These are phyloP conservation scores for Canariomyces notabilis DNA, from an alignment of 2,329 filamentous ascomycete genomes.

Conservation along the genomic window DNA sequence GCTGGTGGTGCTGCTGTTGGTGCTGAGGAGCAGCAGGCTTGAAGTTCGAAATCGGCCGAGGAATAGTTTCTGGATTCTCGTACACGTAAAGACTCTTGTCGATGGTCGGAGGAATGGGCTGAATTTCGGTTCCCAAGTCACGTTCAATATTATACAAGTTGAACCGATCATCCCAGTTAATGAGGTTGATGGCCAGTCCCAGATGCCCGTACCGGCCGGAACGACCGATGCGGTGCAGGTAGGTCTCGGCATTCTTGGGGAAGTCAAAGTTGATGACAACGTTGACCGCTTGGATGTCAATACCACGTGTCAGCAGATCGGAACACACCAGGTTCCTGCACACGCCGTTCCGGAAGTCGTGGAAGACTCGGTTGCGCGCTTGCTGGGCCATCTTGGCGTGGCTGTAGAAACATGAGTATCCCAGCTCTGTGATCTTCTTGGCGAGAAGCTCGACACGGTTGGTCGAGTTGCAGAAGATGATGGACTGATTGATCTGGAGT, in stretches of 20 bases:
- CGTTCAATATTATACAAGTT: conserved; percentile 99
- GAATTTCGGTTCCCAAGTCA: conserved; percentile 94
- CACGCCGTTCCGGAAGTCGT: conserved; percentile 97
- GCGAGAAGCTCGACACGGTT: conserved; percentile 95
- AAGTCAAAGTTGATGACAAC: conserved; percentile 99
- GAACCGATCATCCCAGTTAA: conserved; percentile 99
- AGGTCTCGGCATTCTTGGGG: conserved; percentile 98
- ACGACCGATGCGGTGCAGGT: conserved; percentile 95
- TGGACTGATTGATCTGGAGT: conserved; percentile 99
- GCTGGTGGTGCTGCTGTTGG: conserved; percentile 15
- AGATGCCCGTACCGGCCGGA: conserved; percentile 96
- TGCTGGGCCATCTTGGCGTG: conserved; percentile 97
- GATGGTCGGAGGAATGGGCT: conserved; percentile 88
- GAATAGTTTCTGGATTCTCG: conserved; percentile 91
- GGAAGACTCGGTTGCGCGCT: conserved; percentile 95
- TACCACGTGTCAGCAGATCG: conserved; percentile 94
- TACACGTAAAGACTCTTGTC: conserved; percentile 99
- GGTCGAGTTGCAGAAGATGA: conserved; percentile 99
- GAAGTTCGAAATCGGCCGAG: conserved; percentile 64
- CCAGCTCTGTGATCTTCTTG: conserved; percentile 98
- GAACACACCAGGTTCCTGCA: conserved; percentile 98
- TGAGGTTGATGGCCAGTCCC: conserved; percentile 95
- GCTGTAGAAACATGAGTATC: conserved; percentile 99
- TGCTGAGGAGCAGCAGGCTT: conserved; percentile 19
- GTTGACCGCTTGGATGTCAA: conserved; percentile 98